Evolutionary conservation across 257 asterid species (phyloP).

Genomic region (Dorcoceras hygrometricum): DNA sequence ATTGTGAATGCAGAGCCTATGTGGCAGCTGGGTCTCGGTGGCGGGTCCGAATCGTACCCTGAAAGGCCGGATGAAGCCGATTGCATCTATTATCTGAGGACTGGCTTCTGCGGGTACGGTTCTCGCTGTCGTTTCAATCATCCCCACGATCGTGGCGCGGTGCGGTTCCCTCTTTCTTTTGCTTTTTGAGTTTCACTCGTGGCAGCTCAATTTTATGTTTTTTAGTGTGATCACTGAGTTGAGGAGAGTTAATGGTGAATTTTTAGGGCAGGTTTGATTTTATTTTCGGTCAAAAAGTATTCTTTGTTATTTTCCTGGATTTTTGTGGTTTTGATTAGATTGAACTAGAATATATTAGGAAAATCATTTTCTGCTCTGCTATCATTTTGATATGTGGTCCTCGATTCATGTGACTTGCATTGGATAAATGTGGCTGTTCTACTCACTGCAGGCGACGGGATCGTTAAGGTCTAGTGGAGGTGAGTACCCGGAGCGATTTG

Average conservation of each 20-base stretch:
- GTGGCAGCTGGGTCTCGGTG: slow-evolving; percentile 31
- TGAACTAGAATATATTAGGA: slow-evolving; percentile 21
- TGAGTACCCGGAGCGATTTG: slow-evolving; percentile 73
- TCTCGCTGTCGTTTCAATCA: slow-evolving; percentile 41
- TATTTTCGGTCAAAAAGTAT: slow-evolving; percentile 13
- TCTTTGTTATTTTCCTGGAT: slow-evolving; percentile 3
- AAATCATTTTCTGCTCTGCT: not conserved
- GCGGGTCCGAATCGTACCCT: slow-evolving; percentile 28
- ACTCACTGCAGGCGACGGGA: slow-evolving; percentile 56
- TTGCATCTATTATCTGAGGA: slow-evolving; percentile 32
- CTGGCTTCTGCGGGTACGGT: slow-evolving; percentile 35
- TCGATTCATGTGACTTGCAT: slow-evolving; percentile 22
- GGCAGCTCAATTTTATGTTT: slow-evolving; percentile 21
- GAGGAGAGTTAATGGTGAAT: slow-evolving; percentile 10
- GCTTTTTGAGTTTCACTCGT: slow-evolving; percentile 24
- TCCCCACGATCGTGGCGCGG: slow-evolving; percentile 48
- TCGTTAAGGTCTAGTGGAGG: slow-evolving; percentile 61
- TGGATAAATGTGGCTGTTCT: slow-evolving; percentile 23
- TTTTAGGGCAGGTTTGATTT: slow-evolving; percentile 24
- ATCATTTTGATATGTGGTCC: not conserved
- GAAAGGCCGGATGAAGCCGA: slow-evolving; percentile 28
- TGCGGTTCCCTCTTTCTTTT: slow-evolving; percentile 7
- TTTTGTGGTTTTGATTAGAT: slow-evolving; percentile 5
- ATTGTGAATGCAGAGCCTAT: slow-evolving; percentile 34
- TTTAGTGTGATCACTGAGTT: slow-evolving; percentile 26